Conservation (phyloP, 805 yeast species). For the Suhomyces tanzawaensis region DNA sequence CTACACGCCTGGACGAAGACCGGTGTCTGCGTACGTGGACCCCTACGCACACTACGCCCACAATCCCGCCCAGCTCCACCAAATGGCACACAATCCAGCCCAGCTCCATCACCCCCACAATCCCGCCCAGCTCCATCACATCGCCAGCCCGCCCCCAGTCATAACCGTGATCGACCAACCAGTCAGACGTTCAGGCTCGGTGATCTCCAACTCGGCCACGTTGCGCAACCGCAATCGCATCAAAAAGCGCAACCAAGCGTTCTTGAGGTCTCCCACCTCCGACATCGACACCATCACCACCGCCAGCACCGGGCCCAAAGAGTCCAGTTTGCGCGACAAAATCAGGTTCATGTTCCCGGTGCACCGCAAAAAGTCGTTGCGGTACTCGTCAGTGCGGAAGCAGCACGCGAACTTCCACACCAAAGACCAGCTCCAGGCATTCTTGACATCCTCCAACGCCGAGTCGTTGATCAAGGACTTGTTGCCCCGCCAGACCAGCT, state of each 20-base stretch:
- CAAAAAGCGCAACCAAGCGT: conserved; percentile 27
- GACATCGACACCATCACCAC: conserved; percentile 3
- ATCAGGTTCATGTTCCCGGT: conserved; percentile 33
- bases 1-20: conserved; percentile 13
- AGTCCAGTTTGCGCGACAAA: not conserved
- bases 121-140: not conserved
- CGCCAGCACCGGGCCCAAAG: not conserved
- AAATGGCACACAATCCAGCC: not conserved
- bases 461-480: conserved; percentile 22
- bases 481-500: conserved; percentile 27
- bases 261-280: conserved; percentile 12
- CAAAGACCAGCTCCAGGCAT: conserved; percentile 15
- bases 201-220: conserved; percentile 30
- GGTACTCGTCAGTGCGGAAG: conserved; percentile 18
- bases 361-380: conserved; percentile 32
- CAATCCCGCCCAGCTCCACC: not conserved
- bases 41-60: not conserved
- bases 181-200: conserved; percentile 25
- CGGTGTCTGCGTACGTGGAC: conserved; percentile 28
- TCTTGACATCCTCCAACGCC: conserved; percentile 19
- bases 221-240: conserved; percentile 30
- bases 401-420: conserved; percentile 20
- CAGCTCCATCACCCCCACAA: not conserved
- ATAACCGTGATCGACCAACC: conserved; percentile 25
- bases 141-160: conserved; percentile 19